A percentile compares a stretch with the other conserved stretches of the same genome.
phyloP scores from a whole-genome alignment of 1,284 basidiomycete genomes.

The Coniferiporia weirii region DNA sequence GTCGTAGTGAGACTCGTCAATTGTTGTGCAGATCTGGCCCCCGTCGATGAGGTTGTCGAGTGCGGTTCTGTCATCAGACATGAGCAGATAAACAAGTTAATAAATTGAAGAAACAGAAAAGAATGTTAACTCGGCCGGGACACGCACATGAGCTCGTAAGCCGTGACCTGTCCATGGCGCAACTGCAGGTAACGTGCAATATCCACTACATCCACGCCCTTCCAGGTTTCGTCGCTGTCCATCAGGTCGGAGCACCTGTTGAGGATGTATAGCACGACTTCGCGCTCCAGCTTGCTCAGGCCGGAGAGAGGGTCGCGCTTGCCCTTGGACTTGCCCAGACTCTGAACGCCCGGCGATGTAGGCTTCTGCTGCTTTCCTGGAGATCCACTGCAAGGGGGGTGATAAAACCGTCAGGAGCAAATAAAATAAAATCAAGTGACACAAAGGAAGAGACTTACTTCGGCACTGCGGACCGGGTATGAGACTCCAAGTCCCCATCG shows the following conservation, averaged over 20 bases:
- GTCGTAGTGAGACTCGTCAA: constrained; percentile 28
- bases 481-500: background rate
- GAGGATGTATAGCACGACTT: constrained; percentile 5
- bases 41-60: constrained; percentile 37
- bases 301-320: background rate
- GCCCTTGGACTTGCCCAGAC: background rate
- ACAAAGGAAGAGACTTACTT: background rate
- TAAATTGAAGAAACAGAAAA: background rate
- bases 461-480: background rate
- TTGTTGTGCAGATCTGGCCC: constrained; percentile 40
- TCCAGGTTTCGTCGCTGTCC: background rate
- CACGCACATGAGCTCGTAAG: constrained; percentile 22
- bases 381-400: too few species aligned
- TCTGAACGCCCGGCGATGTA: too few species aligned
- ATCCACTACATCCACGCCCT: background rate
- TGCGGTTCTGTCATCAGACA: background rate
- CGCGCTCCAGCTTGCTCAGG: constrained; percentile 1
- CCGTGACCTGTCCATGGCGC: background rate
- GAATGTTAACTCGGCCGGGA: constrained; percentile 18
- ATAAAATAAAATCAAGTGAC: too few species aligned
- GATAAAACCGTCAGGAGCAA: too few species aligned
- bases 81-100: too few species aligned
- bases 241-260: background rate
- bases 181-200: background rate
- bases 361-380: too few species aligned